Base-by-base conservation (phyloP, 2,329 filamentous ascomycete genomes). In the Myriangium duriaei region DNA sequence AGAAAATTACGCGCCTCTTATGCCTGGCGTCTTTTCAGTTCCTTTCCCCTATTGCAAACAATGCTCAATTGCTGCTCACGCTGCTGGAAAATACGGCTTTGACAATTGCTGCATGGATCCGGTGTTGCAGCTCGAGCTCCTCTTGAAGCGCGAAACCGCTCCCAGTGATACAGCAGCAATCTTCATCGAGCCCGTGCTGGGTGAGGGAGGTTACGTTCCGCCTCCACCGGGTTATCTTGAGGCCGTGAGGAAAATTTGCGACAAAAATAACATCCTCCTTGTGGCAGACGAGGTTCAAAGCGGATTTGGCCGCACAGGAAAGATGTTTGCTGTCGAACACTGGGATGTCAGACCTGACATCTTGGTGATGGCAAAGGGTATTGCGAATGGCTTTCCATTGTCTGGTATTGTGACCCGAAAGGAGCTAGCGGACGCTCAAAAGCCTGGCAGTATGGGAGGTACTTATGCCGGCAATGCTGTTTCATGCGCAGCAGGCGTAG, bases 221-320 rank as follows among this genome's bases (percentile, higher is more conserved):
- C 47, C 52, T 10, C 49, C 53, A 11, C 24, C 46, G 1, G 51
- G 45, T 4, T 60, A 58, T 30, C 42, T 65, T 4, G 47, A 53
- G 2, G 54, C 53, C 7, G 47, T 65, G 9, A 51, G 61, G 3
- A 52, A 62, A 40, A 58, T 63, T 33, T 64, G 62, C 41, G 59
- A 63, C 39, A 58, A 61, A 44, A 51, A 65, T 49, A 56, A 57
- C 29, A 63, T 64, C 32, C 55, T 65, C 2, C 51, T 65, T 4
- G 59, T 65, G 3, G 47, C 48, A 10, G 62, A 65, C 39, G 62
- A 65, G 40, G 62, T 65, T 2, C 62, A 64, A 37, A 60, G 50
- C 18, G 62, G 62, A 6, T 63, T 60, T 45, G 62, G 61, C 2
- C 54, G 62, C 18, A 65, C 62, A 2, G 62, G 62, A 13, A 57